Percentiles rank a stretch among this genome's conserved stretches.
phyloP scores from a whole-genome alignment of 108 stramenopile genomes.

The Aurantiochytrium sp. region DNA sequence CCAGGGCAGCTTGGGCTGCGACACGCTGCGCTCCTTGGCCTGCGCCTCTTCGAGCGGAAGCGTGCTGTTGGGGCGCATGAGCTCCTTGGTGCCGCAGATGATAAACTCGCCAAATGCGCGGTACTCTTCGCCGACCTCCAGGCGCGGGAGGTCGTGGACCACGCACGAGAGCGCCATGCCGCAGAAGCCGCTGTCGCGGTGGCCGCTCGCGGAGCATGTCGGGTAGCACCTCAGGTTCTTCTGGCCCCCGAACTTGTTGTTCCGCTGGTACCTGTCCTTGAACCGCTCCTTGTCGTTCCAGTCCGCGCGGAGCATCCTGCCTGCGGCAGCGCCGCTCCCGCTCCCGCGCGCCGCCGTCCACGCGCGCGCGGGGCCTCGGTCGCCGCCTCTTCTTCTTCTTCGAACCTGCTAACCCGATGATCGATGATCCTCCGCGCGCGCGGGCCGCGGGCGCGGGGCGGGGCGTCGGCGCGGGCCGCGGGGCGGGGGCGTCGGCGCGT shows the following conservation, averaged over 20 bases:
- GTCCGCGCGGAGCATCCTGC: background rate
- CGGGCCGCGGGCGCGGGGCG: too few species aligned
- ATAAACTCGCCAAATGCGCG: background rate
- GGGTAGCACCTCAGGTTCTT: constrained; percentile 17
- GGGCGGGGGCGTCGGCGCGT: too few species aligned
- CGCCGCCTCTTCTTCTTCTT: too few species aligned
- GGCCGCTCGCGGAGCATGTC: background rate
- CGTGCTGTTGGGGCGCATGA: background rate
- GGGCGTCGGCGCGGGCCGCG: too few species aligned
- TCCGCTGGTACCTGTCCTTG: background rate
- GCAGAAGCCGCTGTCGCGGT: background rate
- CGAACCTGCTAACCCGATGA: too few species aligned
- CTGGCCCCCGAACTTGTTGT: constrained; percentile 16
- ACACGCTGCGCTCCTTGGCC: background rate
- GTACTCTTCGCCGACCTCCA: background rate
- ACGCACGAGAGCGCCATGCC: background rate
- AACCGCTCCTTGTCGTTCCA: background rate
- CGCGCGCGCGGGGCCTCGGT: too few species aligned
- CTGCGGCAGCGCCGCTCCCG: too few species aligned
- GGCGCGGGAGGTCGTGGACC: background rate
- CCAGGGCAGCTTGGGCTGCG: background rate
- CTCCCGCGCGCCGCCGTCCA: too few species aligned
- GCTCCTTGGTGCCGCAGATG: background rate
- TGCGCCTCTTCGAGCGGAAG: background rate
- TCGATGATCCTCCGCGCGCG: too few species aligned